Conservation (phyloP, 176 grass and related monocot species). For the Areca catechu region DNA sequence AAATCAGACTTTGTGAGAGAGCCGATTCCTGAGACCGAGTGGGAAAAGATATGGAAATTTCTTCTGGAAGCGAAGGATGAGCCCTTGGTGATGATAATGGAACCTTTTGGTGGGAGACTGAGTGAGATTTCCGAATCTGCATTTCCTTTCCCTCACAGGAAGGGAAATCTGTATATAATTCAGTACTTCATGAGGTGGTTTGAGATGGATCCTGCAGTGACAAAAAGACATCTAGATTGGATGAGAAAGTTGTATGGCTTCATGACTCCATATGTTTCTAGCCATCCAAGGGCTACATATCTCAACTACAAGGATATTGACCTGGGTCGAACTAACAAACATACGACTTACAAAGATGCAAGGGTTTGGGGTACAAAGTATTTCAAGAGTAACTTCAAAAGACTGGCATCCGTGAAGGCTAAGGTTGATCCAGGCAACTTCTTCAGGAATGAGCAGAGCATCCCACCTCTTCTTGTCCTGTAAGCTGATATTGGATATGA, state of each 20-base stretch:
- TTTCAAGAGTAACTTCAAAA: too few relatives aligned
- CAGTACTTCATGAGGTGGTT: conserved; percentile 20
- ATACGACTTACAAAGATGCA: too few relatives aligned
- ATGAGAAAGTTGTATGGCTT: conserved; percentile 28
- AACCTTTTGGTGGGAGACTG: conserved; percentile 28
- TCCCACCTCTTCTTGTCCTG: too few relatives aligned
- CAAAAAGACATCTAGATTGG: conserved; percentile 17
- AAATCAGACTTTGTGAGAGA: conserved; percentile 36
- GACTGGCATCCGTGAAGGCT: too few relatives aligned
- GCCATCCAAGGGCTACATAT: too few relatives aligned
- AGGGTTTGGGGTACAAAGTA: too few relatives aligned
- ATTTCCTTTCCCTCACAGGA: conserved; percentile 32
- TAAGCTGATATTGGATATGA: too few relatives aligned
- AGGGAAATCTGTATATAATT: conserved; percentile 33
- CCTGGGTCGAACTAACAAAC: too few relatives aligned
- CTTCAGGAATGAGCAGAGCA: too few relatives aligned
- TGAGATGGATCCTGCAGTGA: not conserved
- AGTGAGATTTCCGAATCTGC: conserved; percentile 19
- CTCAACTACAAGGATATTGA: too few relatives aligned
- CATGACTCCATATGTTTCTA: conserved; percentile 35
- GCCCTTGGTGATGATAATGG: conserved; percentile 5
- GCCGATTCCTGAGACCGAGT: conserved; percentile 12
- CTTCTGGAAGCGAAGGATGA: conserved; percentile 10
- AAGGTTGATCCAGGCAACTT: too few relatives aligned
- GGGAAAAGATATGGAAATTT: conserved; percentile 25